Conservation (phyloP, 1,139 yeast species). For the Diutina ranongensis region DNA sequence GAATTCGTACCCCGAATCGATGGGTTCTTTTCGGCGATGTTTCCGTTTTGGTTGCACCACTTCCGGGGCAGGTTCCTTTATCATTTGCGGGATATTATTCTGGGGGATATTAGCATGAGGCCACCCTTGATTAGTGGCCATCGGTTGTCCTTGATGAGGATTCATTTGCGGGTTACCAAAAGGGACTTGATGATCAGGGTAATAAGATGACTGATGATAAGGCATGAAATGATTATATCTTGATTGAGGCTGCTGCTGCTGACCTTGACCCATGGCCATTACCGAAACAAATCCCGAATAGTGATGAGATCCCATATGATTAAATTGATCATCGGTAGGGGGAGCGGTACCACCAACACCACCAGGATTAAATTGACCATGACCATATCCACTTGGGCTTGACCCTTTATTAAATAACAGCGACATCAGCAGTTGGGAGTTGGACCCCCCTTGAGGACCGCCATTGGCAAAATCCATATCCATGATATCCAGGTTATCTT, state of each 20-base stretch:
- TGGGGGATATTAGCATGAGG: neutral
- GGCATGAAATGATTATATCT: neutral
- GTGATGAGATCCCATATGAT: neutral
- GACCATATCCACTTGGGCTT: too few relatives aligned
- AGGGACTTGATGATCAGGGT: neutral
- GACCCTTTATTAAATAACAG: neutral
- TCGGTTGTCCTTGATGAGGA: neutral
- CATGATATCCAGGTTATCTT: neutral
- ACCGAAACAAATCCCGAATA: conserved; percentile 1
- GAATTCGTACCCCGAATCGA: neutral
- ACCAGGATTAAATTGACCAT: too few relatives aligned
- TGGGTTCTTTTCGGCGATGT: neutral
- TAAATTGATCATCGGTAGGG: neutral
- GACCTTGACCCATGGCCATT: neutral
- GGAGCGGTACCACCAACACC: too few relatives aligned
- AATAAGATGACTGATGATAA: neutral
- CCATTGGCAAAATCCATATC: neutral
- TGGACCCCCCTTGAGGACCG: too few relatives aligned
- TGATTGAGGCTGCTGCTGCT: neutral
- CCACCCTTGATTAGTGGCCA: neutral
- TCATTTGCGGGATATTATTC: neutral
- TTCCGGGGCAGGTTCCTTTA: neutral
- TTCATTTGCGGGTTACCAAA: neutral
- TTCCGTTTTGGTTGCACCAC: neutral
- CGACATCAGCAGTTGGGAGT: neutral